phyloP scores from a whole-genome alignment of 169 alveolate genomes.

The Cyclospora cayetanensis region DNA sequence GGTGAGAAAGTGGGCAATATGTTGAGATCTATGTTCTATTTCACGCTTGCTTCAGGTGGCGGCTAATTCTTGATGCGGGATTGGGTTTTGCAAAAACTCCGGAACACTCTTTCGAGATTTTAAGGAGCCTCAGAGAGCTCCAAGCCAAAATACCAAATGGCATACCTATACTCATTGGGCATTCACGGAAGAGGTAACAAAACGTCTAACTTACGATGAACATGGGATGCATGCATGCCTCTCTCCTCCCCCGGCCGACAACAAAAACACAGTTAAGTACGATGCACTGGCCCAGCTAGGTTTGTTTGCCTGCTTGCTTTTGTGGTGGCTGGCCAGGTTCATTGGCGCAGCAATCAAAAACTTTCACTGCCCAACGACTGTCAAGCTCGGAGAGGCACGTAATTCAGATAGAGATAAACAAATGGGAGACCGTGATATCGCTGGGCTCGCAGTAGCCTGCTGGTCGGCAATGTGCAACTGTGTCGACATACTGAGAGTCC shows the following conservation, averaged over 20 bases:
- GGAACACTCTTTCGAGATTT: constrained; percentile 17
- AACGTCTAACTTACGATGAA: neutral
- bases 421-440: neutral
- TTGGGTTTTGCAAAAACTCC: constrained; percentile 66
- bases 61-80: constrained; percentile 55
- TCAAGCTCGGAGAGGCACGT: neutral
- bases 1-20: too few species aligned
- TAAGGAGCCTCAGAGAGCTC: neutral
- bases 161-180: constrained; percentile 61
- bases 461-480: neutral
- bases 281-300: neutral
- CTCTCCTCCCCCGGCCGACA: neutral
- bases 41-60: constrained; percentile 31
- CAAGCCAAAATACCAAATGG: constrained; percentile 41
- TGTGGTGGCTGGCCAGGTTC: neutral
- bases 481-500: constrained; percentile 4
- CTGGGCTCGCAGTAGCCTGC: neutral
- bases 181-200: constrained; percentile 52
- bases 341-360: neutral
- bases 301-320: neutral
- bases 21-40: neutral
- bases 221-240: neutral
- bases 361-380: neutral
- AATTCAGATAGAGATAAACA: neutral
- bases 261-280: neutral